Conservation (phyloP, 2,329 filamentous ascomycete genomes). For the Parafenestella ontariensis region DNA sequence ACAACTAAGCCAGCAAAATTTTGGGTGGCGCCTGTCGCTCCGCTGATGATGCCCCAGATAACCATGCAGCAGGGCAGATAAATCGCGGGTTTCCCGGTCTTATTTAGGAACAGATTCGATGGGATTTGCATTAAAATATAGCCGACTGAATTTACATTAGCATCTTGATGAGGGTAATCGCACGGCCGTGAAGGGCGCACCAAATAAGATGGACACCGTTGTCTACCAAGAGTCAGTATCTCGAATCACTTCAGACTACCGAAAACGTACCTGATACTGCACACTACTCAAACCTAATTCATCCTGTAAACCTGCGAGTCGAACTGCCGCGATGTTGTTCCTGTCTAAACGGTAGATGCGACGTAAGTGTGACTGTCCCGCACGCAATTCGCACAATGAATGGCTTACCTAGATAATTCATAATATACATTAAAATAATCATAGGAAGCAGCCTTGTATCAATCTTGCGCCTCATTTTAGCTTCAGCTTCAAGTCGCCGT, state of each 20-base stretch:
- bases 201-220: constrained; percentile 3
- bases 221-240: constrained; percentile 3
- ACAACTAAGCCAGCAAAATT: constrained; percentile 56
- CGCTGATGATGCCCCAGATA: constrained; percentile 52
- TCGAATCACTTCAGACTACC: neutral
- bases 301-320: constrained; percentile 66
- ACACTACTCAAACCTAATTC: constrained; percentile 64
- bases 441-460: constrained; percentile 72
- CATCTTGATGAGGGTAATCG: neutral
- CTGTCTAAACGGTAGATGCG: constrained; percentile 53
- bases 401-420: constrained; percentile 66
- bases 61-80: constrained; percentile 52
- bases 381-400: neutral
- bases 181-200: no score
- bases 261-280: constrained; percentile 66
- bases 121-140: constrained; percentile 58
- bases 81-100: constrained; percentile 49
- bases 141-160: constrained; percentile 57
- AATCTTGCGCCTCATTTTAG: constrained; percentile 71
- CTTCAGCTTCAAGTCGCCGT: constrained; percentile 62
- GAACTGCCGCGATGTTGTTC: constrained; percentile 72
- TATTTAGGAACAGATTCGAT: constrained; percentile 56
- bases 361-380: neutral
- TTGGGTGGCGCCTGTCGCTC: constrained; percentile 49
- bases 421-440: constrained; percentile 76